Base-by-base conservation (phyloP, 306 rosid genomes). In the Astragalus membranaceus region DNA sequence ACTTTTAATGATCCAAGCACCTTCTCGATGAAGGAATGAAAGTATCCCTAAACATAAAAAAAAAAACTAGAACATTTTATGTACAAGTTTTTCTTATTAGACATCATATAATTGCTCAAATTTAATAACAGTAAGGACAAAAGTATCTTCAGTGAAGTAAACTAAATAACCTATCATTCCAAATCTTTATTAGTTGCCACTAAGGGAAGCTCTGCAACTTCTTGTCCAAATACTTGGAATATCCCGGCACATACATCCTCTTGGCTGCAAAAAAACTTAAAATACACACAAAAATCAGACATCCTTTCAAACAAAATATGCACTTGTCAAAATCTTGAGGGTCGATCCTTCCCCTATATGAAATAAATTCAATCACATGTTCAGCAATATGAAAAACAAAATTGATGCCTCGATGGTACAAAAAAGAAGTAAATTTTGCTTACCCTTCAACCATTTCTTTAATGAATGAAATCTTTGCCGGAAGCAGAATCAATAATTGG, bases 21-120 rank as follows among this genome's bases (percentile, higher is more conserved):
- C 77, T 78, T 50, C 74, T 90, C 92, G 1, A 90, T 82, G 70
- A 96, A 93, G 16, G 87, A 67, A 63, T 81, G 88, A 77, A 93
- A 93, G 76, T 87, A 88, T 33, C 97, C 97, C 96, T 93, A 30
- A 15, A 64, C 33, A 8, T 0, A 11, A 20, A 20, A 8, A 0
- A 11, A 20, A 20, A 20, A 20, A 20, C 23, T 0, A 20, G 5
- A 23, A 32, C 16, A 10, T 13, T n/a, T 54, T 52, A 4, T 39
- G 29, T 74, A 50, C 33, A 51, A 35, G 37, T 66, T 68, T 20
- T 32, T 17, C 16, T 20, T 20, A 52, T 3, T 15, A 13, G 5
- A 54, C 43, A 35, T 32, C 7, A 20, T 51, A 41, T 42, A 60
- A 62, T 37, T 39, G 10, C 50, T 46, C 43, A 64, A 61, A 50